Percentiles rank a stretch among this genome's conserved stretches.
These are phyloP conservation scores for Silene noctiflora DNA, from an alignment of 179 eudicot genomes.

Conservation along the genomic window DNA sequence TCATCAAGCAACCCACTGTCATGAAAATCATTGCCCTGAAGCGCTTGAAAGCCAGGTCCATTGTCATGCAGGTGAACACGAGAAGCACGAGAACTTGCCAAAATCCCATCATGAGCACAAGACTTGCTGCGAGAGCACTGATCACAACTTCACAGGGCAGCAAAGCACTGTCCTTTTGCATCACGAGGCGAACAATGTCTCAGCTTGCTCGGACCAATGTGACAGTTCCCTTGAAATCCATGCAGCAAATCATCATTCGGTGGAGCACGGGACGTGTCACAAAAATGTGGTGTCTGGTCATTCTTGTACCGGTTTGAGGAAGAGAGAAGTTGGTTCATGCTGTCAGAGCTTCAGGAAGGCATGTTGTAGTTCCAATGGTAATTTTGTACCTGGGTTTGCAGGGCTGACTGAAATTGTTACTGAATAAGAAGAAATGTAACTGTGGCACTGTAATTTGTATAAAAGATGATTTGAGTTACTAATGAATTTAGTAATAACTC, in stretches of 20 bases:
- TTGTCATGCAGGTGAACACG: constrained; percentile 10
- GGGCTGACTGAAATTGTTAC: constrained; percentile 39
- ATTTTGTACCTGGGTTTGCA: constrained; percentile 27
- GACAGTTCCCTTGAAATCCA: constrained; percentile 3
- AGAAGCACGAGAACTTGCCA: constrained; percentile 8
- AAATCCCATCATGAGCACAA: constrained; percentile 1
- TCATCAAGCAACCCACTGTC: constrained; percentile 10
- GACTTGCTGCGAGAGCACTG: constrained; percentile 14
- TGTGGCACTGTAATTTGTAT: background rate
- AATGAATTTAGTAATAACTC: constrained; percentile 10
- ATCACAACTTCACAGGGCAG: background rate
- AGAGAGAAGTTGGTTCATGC: constrained; percentile 33
- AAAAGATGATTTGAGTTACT: constrained; percentile 4
- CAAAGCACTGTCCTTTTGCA: background rate
- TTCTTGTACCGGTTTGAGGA: constrained; percentile 24
- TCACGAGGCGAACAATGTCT: background rate
- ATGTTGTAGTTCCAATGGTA: constrained; percentile 29
- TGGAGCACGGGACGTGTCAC: constrained; percentile 18
- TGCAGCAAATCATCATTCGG: background rate
- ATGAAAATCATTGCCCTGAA: constrained; percentile 26
- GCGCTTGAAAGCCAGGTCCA: constrained; percentile 25
- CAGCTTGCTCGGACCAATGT: constrained; percentile 12
- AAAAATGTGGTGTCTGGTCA: constrained; percentile 20
- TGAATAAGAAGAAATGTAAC: constrained; percentile 26
- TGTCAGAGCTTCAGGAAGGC: constrained; percentile 38